Base-by-base conservation (phyloP, 179 eudicot genomes). In the Silene vulgaris region DNA sequence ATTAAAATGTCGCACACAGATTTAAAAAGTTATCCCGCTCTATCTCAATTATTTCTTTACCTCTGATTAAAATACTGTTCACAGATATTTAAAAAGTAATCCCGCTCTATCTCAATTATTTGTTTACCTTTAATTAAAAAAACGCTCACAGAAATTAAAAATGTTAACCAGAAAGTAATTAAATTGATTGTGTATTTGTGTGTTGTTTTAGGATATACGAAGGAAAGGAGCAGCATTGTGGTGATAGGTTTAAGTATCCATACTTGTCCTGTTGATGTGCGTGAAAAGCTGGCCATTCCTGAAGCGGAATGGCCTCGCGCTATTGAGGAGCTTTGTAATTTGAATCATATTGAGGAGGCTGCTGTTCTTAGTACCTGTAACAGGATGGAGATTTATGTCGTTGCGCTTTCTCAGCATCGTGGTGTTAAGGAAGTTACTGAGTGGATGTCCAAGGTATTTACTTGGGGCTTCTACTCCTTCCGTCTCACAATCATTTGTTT, bases 291-390 rank as follows among this genome's bases (percentile, higher is more conserved):
- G 72, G 87, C 87, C n/a, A 80, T 85, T 69, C 87, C 88, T 8
- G 86, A 85, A 78, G 88, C 88, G 4, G 88, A 85, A 54, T 85
- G 88, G 88, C 88, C 88, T 50, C 80, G 88, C 8, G 88, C 88
- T 7, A 85, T 85, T 52, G 84, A 85, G 70, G 88, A 85, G 63
- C 69, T 85, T 16, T 85, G 88, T 69, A 85, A 78, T 62, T 76
- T 85, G 23, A 85, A 85, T 75, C 88, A 85, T 76, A 85, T 85
- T 69, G 88, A 85, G 80, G 88, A 85, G 66, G 88, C 88, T 28
- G 85, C 88, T 21, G 88, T 85, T 17, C 80, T 85, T 26, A 85
- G 88, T 71, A 85, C 88, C 4, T 85, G 88, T 56, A 85, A 85
- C 56, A 65, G 88, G 73, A 82, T 82, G 88, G 88, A 85, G 77